phyloP scores from a whole-genome alignment of 2,329 filamentous ascomycete species.

The Onygena corvina region DNA sequence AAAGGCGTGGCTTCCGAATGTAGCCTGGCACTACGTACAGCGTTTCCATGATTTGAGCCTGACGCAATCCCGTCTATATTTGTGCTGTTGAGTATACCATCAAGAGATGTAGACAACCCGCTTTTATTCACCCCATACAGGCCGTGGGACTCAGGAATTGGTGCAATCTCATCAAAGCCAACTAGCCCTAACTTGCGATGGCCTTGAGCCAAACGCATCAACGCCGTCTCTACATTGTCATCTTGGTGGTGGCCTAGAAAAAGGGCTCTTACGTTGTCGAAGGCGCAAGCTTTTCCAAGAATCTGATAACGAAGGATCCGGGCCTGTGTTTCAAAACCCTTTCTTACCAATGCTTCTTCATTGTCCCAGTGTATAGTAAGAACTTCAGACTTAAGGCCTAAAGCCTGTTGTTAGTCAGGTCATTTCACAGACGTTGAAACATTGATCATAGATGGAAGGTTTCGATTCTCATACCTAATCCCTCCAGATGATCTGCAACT shows the following conservation, averaged over 20 bases:
- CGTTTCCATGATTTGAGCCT: background rate
- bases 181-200: slow-evolving; percentile 58
- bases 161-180: slow-evolving; percentile 52
- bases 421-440: background rate
- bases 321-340: slow-evolving; percentile 66
- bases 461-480: slow-evolving; percentile 29
- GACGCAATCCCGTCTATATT: background rate
- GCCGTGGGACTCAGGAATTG: slow-evolving; percentile 75
- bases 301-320: slow-evolving; percentile 60
- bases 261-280: slow-evolving; percentile 44
- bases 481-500: slow-evolving; percentile 37
- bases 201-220: slow-evolving; percentile 61
- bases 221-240: slow-evolving; percentile 79
- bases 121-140: slow-evolving; percentile 60
- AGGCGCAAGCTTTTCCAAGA: slow-evolving; percentile 51
- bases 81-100: background rate
- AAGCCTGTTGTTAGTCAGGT: slow-evolving; percentile 5
- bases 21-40: background rate
- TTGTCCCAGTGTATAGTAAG: slow-evolving; percentile 43
- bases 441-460: background rate
- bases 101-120: slow-evolving; percentile 29
- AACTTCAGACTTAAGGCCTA: slow-evolving; percentile 27
- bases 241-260: slow-evolving; percentile 79
- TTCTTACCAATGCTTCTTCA: slow-evolving; percentile 31
- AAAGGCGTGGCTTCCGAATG: slow-evolving; percentile 11